Base-by-base conservation (phyloP, 306 rosid species). In the Prunus armeniaca region DNA sequence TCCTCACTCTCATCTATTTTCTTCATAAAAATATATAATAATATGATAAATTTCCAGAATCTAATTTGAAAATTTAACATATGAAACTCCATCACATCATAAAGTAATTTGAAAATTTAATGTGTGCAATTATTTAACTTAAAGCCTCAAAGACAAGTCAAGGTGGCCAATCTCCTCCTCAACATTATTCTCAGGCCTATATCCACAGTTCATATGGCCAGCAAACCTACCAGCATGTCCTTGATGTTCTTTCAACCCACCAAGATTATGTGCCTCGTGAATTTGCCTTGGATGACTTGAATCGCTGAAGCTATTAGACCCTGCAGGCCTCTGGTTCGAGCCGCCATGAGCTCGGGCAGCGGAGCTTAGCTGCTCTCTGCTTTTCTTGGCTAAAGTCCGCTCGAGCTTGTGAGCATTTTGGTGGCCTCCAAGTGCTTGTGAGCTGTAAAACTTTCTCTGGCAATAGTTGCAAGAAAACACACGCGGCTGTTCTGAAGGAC, bases 371-470 rank as follows among this genome's bases (percentile, higher is more conserved):
- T 89, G 57, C 79, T 90, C 94, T 55, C 91, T 82, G 80, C 96
- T 91, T 79, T 89, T 93, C 88, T 93, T 93, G 9, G 98, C 98
- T 30, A 93, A 82, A 3, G 96, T 91, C 24, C 98, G 79, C 73
- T 91, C 98, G 1, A 93, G 89, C 72, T 91, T 93, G 80, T 93
- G 98, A 56, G 98, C 98, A 76, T 93, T 93, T 58, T 93, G 98
- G 78, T 93, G 98, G 0, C 98, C 98, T 0, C 98, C 98, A 4
- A 93, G 83, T 0, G 97, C 98, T 69, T 93, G 98, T 1, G 97
- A 93, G 51, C 97, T 93, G 65, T 88, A 90, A 45, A 93, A 93
- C 72, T 91, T 88, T 46, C 93, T 87, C 80, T 91, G 92, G 80
- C 98, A 93, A 52, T 91, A 93, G 82, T 93, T 91, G 88, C 98